Evolutionary conservation across 805 yeast species (phyloP).

Genomic region (Cyberlindnera saturnus): DNA sequence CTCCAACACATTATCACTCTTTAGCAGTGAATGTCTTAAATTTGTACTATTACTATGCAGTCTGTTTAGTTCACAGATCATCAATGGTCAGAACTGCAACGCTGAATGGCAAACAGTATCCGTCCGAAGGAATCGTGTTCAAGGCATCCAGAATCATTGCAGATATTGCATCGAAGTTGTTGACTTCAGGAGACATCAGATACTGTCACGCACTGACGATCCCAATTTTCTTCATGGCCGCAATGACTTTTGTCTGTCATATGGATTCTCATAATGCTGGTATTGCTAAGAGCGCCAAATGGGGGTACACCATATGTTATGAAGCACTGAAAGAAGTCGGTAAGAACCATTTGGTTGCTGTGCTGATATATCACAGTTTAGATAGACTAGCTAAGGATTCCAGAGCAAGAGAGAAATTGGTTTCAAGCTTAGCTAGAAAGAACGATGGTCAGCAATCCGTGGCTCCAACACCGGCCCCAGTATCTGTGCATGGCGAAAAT

Average conservation of each 20-base stretch:
- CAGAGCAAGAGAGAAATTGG: conserved; percentile 20
- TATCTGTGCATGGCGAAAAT: conserved; percentile 2
- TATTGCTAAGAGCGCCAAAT: conserved; percentile 31
- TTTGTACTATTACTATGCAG: conserved; percentile 66
- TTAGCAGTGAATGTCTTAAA: conserved; percentile 55
- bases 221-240: conserved; percentile 55
- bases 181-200: conserved; percentile 41
- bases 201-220: conserved; percentile 55
- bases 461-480: conserved; percentile 12
- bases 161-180: conserved; percentile 50
- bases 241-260: conserved; percentile 69
- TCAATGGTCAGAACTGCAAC: conserved; percentile 42
- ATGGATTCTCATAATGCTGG: conserved; percentile 33
- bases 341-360: conserved; percentile 47
- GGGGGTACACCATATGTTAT: conserved; percentile 27
- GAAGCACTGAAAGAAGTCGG: conserved; percentile 34
- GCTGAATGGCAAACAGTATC: conserved; percentile 25
- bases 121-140: conserved; percentile 58
- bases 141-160: conserved; percentile 77
- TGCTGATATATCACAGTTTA: conserved; percentile 45
- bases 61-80: conserved; percentile 65
- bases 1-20: conserved; percentile 42
- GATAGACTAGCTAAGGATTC: conserved; percentile 34
- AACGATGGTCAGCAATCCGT: conserved; percentile 7
- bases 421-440: conserved; percentile 12